These are phyloP conservation scores for Citrullus colocynthis DNA, from an alignment of 306 rosid genomes.

Conservation along the genomic window DNA sequence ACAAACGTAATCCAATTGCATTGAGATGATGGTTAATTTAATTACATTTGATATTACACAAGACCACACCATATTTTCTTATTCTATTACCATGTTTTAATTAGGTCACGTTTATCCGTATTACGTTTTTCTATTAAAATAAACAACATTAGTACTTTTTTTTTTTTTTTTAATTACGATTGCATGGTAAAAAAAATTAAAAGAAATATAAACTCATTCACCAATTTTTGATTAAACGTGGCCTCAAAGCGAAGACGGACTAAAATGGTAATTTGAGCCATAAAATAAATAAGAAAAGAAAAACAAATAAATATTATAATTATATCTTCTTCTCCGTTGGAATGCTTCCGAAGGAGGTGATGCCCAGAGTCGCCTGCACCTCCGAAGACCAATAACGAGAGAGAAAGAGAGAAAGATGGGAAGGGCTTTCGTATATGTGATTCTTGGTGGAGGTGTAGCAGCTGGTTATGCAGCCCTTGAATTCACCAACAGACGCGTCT, in stretches of 20 bases:
- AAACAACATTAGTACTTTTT: too few species aligned
- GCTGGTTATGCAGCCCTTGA: constrained; percentile 99
- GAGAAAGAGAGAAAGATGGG: constrained; percentile 44
- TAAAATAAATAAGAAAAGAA: background rate
- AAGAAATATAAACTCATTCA: too few species aligned
- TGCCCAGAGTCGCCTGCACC: constrained; percentile 10
- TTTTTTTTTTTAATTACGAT: too few species aligned
- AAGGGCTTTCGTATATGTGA: constrained; percentile 87
- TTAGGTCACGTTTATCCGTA: too few species aligned
- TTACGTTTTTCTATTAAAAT: too few species aligned
- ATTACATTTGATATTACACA: too few species aligned
- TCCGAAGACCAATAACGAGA: background rate
- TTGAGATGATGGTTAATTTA: too few species aligned
- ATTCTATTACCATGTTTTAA: too few species aligned
- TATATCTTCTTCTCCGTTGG: background rate
- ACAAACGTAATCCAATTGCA: too few species aligned
- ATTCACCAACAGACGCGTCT: constrained; percentile 57
- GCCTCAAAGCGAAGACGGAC: background rate
- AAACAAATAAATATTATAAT: background rate
- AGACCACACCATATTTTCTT: too few species aligned
- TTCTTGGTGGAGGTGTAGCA: constrained; percentile 95
- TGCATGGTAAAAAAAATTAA: too few species aligned
- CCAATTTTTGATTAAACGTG: too few species aligned
- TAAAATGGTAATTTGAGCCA: background rate
- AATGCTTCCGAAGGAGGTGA: background rate